Base-by-base conservation (phyloP, 768 basidiomycete genomes). In the Xanthoconium stramineum region DNA sequence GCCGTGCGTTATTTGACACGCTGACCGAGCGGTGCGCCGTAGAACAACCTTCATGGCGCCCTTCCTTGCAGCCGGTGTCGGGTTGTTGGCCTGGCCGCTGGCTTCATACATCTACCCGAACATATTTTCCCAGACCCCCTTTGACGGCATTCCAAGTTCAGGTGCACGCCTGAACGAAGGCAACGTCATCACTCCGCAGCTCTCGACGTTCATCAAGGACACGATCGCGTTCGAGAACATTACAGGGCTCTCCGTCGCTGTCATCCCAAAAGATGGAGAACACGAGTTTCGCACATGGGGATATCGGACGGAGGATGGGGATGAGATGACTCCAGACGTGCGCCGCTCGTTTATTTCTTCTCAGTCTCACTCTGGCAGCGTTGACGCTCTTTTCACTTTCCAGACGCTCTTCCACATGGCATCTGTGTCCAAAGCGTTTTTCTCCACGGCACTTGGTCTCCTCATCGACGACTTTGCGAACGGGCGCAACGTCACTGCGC, bases 401-500 rank as follows among this genome's bases (percentile, higher is more conserved):
- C 39, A 60, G 76, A 78, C 77, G 0, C 51, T 78, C 30, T 75
- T 77, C 55, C 57, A 61, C 38, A 61, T 76, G 38, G 75, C 61
- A 2, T 76, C 74, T 0, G 69, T 71, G 29, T 76, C 74, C 9
- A 75, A 78, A 45, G 74, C 74, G 6, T 78, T 79, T 63, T 63
- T 76, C 7, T 64, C 69, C 2, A 71, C 68, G 0, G 68, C 76
- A 2, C 47, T 78, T 1, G 77, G 78, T 5, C 69, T 79, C 13
- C 67, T 79, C 24, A 74, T 78, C 46, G 72, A 76, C 29, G 77
- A 77, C 57, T 78, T 73, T 57, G 66, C 66, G 14, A 53, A 65
- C 13, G 69, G 75, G 3, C 64, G 60, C 24, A 77, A 76, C 40
- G 56, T 60, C 7, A 73, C 76, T 0, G 64, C 65, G 9, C 67